These are phyloP conservation scores for Emergomyces pasteurianus DNA, from an alignment of 2,329 filamentous ascomycete genomes.

Conservation along the genomic window DNA sequence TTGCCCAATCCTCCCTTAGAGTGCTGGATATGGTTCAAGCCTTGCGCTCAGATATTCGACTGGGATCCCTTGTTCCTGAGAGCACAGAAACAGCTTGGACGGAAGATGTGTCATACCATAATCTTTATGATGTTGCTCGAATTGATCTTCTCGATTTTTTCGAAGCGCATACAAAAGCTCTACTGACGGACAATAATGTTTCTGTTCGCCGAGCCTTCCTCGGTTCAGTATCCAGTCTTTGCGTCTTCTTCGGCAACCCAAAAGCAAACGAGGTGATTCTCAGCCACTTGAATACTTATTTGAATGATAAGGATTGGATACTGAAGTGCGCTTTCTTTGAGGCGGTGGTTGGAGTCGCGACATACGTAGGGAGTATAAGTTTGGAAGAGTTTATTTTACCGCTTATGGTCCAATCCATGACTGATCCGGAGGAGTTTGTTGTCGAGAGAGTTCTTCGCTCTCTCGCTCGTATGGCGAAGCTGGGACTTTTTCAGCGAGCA, in stretches of 20 bases:
- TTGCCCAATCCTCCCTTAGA: constrained; percentile 71
- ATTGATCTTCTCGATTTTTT: constrained; percentile 72
- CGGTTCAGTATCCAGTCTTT: constrained; percentile 80
- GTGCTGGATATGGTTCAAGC: constrained; percentile 89
- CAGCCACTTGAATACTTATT: constrained; percentile 89
- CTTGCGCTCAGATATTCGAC: constrained; percentile 67
- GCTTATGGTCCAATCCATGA: constrained; percentile 87
- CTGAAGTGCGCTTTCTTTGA: constrained; percentile 95
- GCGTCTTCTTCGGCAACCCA: constrained; percentile 87
- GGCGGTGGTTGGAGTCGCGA: constrained; percentile 81
- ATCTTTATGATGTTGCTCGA: constrained; percentile 77
- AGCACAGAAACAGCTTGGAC: constrained; percentile 58
- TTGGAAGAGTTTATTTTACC: constrained; percentile 93
- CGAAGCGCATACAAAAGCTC: constrained; percentile 74
- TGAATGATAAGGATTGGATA: constrained; percentile 95
- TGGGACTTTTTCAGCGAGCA: constrained; percentile 74
- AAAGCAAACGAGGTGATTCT: constrained; percentile 92
- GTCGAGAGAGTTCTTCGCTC: constrained; percentile 83
- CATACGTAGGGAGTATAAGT: constrained; percentile 77
- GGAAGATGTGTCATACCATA: constrained; percentile 60
- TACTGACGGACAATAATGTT: constrained; percentile 76
- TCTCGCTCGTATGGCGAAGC: constrained; percentile 71
- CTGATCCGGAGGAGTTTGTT: constrained; percentile 87
- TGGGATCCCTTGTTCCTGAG: constrained; percentile 66
- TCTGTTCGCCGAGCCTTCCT: constrained; percentile 84